Percentiles rank a stretch among this genome's conserved stretches.
phyloP scores from a whole-genome alignment of 2,329 filamentous ascomycete genomes.

The Alternaria angustiovoidea region DNA sequence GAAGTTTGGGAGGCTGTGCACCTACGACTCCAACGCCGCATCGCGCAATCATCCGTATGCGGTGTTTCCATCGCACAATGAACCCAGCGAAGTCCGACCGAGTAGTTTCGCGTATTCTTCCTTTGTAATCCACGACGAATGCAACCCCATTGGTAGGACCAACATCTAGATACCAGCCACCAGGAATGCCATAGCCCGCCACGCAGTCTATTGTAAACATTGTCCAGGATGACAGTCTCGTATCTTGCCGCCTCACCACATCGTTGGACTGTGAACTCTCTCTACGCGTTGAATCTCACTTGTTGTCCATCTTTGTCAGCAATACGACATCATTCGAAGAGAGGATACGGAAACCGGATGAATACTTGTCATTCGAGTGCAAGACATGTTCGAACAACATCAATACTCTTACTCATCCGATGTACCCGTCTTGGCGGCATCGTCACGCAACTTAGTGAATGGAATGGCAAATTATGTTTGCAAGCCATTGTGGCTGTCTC shows the following conservation, averaged over 20 bases:
- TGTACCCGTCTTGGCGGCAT: neutral
- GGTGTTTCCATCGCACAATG: slow-evolving; percentile 1
- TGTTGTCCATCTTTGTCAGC: neutral
- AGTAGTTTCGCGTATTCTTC: neutral
- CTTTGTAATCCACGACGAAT: neutral
- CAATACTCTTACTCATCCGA: neutral
- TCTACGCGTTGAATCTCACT: neutral
- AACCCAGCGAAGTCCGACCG: neutral
- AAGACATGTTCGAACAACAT: neutral
- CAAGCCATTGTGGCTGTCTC: neutral
- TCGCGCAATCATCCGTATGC: slow-evolving; percentile 2
- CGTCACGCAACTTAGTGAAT: neutral
- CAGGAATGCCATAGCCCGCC: neutral
- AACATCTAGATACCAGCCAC: neutral
- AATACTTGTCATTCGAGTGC: neutral
- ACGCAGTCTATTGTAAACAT: neutral
- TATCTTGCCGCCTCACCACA: neutral
- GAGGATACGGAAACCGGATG: too few relatives aligned
- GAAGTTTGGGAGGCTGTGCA: slow-evolving; percentile 5
- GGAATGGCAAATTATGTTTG: neutral
- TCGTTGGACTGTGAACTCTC: neutral
- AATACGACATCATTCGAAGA: neutral
- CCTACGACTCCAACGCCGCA: slow-evolving; percentile 4
- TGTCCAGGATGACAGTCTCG: neutral
- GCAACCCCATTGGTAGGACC: neutral